These are phyloP conservation scores for Marasmius oreades DNA, from an alignment of 1,284 basidiomycete genomes.

Conservation along the genomic window DNA sequence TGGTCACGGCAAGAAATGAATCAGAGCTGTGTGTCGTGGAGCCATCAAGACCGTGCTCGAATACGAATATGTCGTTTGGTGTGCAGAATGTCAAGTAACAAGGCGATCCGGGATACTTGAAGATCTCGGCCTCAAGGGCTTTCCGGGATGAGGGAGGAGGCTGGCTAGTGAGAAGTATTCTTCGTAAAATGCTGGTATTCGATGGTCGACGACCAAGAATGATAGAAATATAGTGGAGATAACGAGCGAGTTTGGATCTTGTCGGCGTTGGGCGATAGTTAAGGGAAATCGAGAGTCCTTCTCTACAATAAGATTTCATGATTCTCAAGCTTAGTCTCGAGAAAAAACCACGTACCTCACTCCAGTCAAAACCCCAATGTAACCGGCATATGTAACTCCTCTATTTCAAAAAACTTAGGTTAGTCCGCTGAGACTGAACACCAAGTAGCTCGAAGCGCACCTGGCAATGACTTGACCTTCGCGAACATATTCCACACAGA, in stretches of 20 bases:
- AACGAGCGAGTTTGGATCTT: slow-evolving; percentile 17
- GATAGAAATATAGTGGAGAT: slow-evolving; percentile 19
- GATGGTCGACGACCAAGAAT: slow-evolving; percentile 28
- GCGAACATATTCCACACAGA: slow-evolving; percentile 29
- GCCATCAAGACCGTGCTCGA: slow-evolving; percentile 30
- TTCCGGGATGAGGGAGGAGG: slow-evolving; percentile 21
- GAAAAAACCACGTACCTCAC: slow-evolving; percentile 17
- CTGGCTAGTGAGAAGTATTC: slow-evolving; percentile 25
- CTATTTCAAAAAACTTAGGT: not conserved
- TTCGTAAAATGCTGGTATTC: slow-evolving; percentile 26
- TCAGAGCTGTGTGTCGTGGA: slow-evolving; percentile 19
- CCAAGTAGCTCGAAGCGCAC: slow-evolving; percentile 9
- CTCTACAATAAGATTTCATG: slow-evolving; percentile 12
- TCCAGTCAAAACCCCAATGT: slow-evolving; percentile 32
- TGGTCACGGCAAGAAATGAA: slow-evolving; percentile 30
- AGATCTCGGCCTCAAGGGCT: slow-evolving; percentile 15
- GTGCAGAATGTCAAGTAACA: slow-evolving; percentile 34
- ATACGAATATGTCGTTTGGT: slow-evolving; percentile 16
- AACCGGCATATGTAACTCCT: slow-evolving; percentile 33
- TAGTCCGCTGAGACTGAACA: too few relatives aligned
- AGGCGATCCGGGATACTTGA: slow-evolving; percentile 21
- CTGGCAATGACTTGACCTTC: slow-evolving; percentile 28
- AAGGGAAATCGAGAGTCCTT: slow-evolving; percentile 31
- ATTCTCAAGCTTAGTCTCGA: not conserved
- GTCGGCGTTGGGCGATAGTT: slow-evolving; percentile 29